These are phyloP conservation scores for Gilbertella persicaria DNA, from an alignment of 371 early-diverging fungal species.

Conservation along the genomic window DNA sequence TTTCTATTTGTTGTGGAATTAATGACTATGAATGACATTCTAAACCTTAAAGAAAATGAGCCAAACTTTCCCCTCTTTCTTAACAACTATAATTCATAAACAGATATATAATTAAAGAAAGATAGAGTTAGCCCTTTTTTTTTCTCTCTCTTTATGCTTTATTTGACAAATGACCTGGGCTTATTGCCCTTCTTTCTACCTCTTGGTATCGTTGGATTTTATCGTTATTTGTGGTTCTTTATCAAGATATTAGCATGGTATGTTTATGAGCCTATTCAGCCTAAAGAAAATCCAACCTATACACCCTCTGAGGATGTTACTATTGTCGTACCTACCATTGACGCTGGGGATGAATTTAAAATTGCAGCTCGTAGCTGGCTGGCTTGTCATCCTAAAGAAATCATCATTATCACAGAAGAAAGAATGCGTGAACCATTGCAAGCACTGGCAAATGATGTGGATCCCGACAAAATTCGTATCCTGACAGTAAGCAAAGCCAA, in stretches of 20 bases:
- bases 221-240: slow-evolving; percentile 71
- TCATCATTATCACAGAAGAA: slow-evolving; percentile 61
- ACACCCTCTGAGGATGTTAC: slow-evolving; percentile 64
- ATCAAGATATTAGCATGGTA: slow-evolving; percentile 62
- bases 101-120: too few relatives aligned
- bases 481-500: slow-evolving; percentile 60
- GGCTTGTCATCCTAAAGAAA: slow-evolving; percentile 64
- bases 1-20: too few relatives aligned
- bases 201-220: slow-evolving; percentile 73
- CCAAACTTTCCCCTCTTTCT: too few relatives aligned
- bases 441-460: slow-evolving; percentile 46
- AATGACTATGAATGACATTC: too few relatives aligned
- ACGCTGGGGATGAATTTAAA: slow-evolving; percentile 75
- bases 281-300: slow-evolving; percentile 55
- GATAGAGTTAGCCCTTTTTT: too few relatives aligned
- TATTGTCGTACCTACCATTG: slow-evolving; percentile 76
- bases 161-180: slow-evolving; percentile 64
- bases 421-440: slow-evolving; percentile 54
- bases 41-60: too few relatives aligned
- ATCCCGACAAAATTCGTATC: slow-evolving; percentile 49
- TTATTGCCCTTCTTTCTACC: slow-evolving; percentile 72
- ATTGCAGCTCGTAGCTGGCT: slow-evolving; percentile 73
- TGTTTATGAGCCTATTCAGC: slow-evolving; percentile 54
- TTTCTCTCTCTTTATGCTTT: slow-evolving; percentile 55
- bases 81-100: too few relatives aligned